Evolutionary conservation across 208 protist species (phyloP), one percentile per base, ranked within the genome.

Genomic region (Borovskyia barvae): DNA sequence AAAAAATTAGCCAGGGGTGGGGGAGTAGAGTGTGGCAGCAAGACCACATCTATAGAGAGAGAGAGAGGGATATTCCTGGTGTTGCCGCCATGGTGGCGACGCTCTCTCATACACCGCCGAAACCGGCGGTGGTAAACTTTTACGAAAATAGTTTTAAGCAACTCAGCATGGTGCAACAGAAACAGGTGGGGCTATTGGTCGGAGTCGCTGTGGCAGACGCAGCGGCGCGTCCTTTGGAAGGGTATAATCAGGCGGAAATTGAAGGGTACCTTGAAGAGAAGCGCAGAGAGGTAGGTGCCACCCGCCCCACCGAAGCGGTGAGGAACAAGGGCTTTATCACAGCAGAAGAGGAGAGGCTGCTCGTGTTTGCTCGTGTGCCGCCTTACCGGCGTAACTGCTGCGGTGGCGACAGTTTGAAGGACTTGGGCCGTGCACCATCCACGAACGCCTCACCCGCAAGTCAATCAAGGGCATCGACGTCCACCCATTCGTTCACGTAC

Each of bases 111-210:
- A 42, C 53, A 28, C 49, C 59, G n/a, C n/a, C 20, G 22, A n/a
- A n/a, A n/a, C 67, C 42, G 12, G 62, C 52, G 30, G 65, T 71
- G 19, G 49, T 62, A 26, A 87, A 90, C 61, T 92, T 89, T 36
- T 95, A 93, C 50, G 61, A 87, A 47, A 92, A 75, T 51, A 93
- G 86, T 62, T 90, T 93, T 68, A 87, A 80, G 19, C 89, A 95
- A 46, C 84, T 92, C n/a, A 90, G 78, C 50, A 75, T 68, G 43
- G 58, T 92, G 6, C 86, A 93, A 49, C 89, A 95, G 62, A 59
- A 64, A 41, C 89, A 95, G 56, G 77, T 85, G 5, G 89, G 89
- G 0, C 58, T 92, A 36, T 14, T 95, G 2, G 59, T 95, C 26
- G 89, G 85, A 0, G 75, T 82, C 22, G 73, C 71, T 20, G 85